Conservation (phyloP, 495 filamentous ascomycete genomes). For the Penicillium bialowiezense region DNA sequence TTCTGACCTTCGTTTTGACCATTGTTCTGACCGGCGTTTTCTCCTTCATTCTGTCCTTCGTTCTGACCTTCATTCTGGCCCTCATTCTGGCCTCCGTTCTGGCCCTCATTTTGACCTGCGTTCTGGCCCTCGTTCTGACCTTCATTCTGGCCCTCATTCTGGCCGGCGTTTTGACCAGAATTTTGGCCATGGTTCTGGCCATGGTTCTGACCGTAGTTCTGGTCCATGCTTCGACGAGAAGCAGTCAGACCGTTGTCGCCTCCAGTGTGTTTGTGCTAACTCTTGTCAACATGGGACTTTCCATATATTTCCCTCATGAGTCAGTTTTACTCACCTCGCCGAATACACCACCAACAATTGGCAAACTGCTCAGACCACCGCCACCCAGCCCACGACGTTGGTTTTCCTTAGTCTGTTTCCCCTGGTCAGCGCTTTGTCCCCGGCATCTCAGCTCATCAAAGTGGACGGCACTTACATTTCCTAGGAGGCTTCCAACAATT, state of each 20-base stretch:
- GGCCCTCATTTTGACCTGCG: constrained; percentile 7
- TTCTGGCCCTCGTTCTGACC: constrained; percentile 5
- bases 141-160: constrained; percentile 4
- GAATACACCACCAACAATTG: constrained; percentile 4
- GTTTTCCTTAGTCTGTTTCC: constrained; percentile 7
- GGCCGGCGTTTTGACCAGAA: constrained; percentile 6
- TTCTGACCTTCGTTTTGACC: constrained; percentile 12
- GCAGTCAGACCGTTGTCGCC: constrained; percentile 14
- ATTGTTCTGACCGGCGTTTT: constrained; percentile 3
- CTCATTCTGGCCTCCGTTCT: constrained; percentile 4
- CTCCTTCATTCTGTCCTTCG: background rate
- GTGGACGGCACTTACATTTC: background rate
- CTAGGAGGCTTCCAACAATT: background rate
- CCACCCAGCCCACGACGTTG: background rate
- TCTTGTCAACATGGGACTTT: background rate
- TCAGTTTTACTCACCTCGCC: constrained; percentile 8
- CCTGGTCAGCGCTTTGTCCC: no score
- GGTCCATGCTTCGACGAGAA: constrained; percentile 1
- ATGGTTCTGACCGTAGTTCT: constrained; percentile 4
- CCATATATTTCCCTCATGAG: no score
- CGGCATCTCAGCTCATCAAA: background rate
- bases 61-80: constrained; percentile 12
- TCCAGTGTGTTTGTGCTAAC: constrained; percentile 7
- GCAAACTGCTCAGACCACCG: constrained; percentile 3
- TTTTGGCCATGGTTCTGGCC: constrained; percentile 18